Evolutionary conservation across 106 monocot genomes (phyloP).

Genomic region (Dendrobium officinale): DNA sequence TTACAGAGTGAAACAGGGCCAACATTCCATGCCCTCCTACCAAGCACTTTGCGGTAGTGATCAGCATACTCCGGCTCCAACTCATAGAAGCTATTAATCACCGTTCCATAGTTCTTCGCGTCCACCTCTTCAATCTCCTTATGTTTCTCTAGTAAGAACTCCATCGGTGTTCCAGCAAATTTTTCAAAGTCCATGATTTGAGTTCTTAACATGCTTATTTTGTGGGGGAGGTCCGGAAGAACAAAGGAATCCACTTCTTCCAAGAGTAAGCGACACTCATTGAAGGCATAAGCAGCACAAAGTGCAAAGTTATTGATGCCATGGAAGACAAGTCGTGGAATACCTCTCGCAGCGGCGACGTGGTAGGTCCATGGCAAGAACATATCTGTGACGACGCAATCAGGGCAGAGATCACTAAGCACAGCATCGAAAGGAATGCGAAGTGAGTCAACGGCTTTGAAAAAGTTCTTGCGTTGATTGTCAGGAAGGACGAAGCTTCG

Average conservation of each 20-base stretch:
- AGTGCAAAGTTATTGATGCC: constrained; percentile 22
- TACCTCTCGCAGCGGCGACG: constrained; percentile 2
- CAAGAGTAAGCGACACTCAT: neutral
- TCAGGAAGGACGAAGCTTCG: too few species aligned
- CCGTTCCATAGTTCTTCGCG: constrained; percentile 3
- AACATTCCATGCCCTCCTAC: constrained; percentile 7
- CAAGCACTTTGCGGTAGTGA: neutral
- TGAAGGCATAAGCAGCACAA: neutral
- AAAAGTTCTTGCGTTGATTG: too few species aligned
- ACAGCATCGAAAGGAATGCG: too few species aligned
- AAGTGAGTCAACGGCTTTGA: too few species aligned
- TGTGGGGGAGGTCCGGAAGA: constrained; percentile 25
- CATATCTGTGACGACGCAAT: too few species aligned
- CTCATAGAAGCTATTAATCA: constrained; percentile 22
- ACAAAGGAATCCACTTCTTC: neutral
- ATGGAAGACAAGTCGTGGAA: constrained; percentile 30
- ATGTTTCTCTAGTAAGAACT: neutral
- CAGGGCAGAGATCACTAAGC: too few species aligned
- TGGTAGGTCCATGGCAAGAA: neutral
- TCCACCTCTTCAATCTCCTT: neutral
- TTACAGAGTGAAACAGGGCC: constrained; percentile 5
- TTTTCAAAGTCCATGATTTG: neutral
- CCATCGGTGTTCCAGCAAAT: neutral
- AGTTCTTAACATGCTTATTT: constrained; percentile 12
- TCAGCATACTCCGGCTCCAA: constrained; percentile 20